Conservation (phyloP, 2,329 filamentous ascomycete species). For the Aschersonia sp. region DNA sequence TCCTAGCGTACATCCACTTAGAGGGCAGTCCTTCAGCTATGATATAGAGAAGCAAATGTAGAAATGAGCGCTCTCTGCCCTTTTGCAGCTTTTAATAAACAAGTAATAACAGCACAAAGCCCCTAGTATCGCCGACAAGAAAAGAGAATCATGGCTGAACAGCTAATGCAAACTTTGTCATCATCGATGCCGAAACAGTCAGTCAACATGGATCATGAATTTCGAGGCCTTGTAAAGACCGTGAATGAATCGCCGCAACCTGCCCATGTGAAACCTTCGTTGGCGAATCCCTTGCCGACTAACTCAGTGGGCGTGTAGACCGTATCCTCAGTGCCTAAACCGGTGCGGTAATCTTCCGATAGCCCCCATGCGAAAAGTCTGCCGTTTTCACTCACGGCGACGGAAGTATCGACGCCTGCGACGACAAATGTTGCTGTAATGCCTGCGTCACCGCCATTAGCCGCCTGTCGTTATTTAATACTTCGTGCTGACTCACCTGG, state of each 20-base stretch:
- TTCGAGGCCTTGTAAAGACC: neutral
- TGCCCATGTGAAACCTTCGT: conserved; percentile 3
- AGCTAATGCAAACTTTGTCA: too few species aligned
- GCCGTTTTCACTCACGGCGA: conserved; percentile 50
- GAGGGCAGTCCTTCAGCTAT: too few species aligned
- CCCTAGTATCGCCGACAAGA: too few species aligned
- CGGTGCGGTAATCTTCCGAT: conserved; percentile 57
- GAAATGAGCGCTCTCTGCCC: too few species aligned
- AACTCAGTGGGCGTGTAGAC: conserved; percentile 2
- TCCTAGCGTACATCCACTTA: too few species aligned
- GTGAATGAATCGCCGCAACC: conserved; percentile 4
- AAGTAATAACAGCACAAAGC: too few species aligned
- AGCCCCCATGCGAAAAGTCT: conserved; percentile 62
- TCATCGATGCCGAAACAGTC: too few species aligned
- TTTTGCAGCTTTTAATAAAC: too few species aligned
- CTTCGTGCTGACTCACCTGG: conserved; percentile 7
- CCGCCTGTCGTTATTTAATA: too few species aligned
- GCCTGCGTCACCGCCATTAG: too few species aligned
- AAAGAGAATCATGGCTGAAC: too few species aligned
- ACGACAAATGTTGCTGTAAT: conserved; percentile 22
- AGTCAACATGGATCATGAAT: neutral
- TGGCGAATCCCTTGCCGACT: neutral
- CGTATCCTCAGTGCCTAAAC: conserved; percentile 36
- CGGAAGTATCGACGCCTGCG: conserved; percentile 51
- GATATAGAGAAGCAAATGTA: too few species aligned